phyloP scores from a whole-genome alignment of 805 yeast species.

The Candida vaughaniae region DNA sequence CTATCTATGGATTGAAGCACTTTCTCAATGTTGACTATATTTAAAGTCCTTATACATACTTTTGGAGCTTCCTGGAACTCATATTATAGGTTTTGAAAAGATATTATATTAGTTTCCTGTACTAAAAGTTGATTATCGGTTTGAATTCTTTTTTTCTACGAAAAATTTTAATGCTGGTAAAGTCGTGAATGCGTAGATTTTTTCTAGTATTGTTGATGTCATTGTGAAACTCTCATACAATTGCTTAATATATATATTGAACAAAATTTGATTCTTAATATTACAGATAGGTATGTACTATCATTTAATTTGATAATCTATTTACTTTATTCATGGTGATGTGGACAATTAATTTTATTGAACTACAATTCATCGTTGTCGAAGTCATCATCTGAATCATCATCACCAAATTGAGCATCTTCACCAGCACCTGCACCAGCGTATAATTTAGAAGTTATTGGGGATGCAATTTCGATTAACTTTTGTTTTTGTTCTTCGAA shows the following conservation, averaged over 20 bases:
- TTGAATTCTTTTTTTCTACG: conserved; percentile 8
- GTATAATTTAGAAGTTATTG: conserved; percentile 83
- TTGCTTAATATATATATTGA: no score
- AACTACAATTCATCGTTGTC: conserved; percentile 46
- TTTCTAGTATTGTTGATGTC: conserved; percentile 4
- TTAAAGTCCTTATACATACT: conserved; percentile 28
- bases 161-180: conserved; percentile 8
- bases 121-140: no score
- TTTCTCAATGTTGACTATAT: no score
- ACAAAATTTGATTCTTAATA: no score
- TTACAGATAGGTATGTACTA: not conserved
- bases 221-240: conserved; percentile 1
- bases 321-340: not conserved
- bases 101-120: no score
- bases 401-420: conserved; percentile 42
- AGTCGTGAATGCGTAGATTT: conserved; percentile 9
- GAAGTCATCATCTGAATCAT: conserved; percentile 43
- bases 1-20: no score
- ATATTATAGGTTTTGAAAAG: conserved; percentile 7
- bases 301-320: not conserved
- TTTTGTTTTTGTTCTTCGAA: conserved; percentile 85
- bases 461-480: conserved; percentile 79
- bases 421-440: conserved; percentile 41
- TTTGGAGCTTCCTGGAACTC: conserved; percentile 31
- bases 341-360: no score